phyloP scores from a whole-genome alignment of 2,329 filamentous ascomycete species.

The Xylaria sp. region DNA sequence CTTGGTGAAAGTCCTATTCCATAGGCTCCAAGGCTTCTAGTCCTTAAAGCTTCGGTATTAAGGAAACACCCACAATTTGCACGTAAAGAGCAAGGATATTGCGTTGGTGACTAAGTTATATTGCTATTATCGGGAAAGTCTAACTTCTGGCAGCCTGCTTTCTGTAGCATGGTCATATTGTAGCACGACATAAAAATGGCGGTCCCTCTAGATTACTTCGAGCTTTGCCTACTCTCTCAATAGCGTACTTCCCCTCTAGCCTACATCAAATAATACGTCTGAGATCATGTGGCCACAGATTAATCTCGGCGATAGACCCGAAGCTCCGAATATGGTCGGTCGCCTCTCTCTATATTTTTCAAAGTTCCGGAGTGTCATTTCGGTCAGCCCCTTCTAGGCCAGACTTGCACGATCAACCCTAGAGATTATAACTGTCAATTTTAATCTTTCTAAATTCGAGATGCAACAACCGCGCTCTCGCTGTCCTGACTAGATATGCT shows the following conservation, averaged over 20 bases:
- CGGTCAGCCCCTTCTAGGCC: not conserved
- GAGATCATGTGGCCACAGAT: not conserved
- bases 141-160: not conserved
- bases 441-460: not conserved
- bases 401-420: not conserved
- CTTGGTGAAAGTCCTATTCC: not conserved
- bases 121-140: not conserved
- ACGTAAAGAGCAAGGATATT: not conserved
- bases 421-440: not conserved
- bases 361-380: not conserved
- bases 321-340: not conserved
- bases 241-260: not conserved
- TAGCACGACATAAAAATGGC: not conserved
- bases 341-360: not conserved
- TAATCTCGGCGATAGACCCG: not conserved
- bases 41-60: not conserved
- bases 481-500: not conserved
- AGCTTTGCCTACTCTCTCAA: not conserved
- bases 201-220: not conserved
- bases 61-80: not conserved
- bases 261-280: not conserved
- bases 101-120: not conserved
- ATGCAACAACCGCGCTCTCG: not conserved
- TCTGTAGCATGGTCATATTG: not conserved
- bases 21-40: not conserved